These are phyloP conservation scores for Mycena leptocephala DNA, from an alignment of 768 basidiomycete species.

Conservation along the genomic window DNA sequence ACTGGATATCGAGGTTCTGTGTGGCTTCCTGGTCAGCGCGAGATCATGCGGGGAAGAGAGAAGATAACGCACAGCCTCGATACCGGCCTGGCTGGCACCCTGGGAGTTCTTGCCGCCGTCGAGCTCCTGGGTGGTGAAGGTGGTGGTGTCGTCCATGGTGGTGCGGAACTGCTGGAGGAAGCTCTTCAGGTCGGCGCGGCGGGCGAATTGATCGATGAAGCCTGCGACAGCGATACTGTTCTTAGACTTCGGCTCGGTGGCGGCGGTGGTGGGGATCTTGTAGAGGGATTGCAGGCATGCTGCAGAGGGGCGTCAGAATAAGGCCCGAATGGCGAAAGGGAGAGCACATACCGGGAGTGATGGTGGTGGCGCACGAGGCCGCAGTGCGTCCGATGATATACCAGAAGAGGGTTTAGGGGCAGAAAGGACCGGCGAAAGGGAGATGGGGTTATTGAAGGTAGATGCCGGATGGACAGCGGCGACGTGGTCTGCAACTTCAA, in stretches of 20 bases:
- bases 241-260: conserved; percentile 34
- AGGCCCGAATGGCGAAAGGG: not conserved
- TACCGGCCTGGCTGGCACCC: conserved; percentile 21
- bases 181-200: conserved; percentile 36
- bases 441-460: conserved; percentile 43
- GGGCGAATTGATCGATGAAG: conserved; percentile 43
- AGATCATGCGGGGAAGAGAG: no score
- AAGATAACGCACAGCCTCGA: conserved; percentile 28
- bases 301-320: not conserved
- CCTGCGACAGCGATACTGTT: conserved; percentile 33
- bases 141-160: conserved; percentile 36
- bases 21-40: no score
- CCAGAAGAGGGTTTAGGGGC: not conserved
- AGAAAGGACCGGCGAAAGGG: conserved; percentile 37
- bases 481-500: conserved; percentile 47
- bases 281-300: conserved; percentile 44
- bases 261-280: conserved; percentile 50
- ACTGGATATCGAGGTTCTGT: conserved; percentile 35
- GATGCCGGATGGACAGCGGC: conserved; percentile 54
- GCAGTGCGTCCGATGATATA: not conserved
- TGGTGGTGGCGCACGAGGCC: conserved; percentile 22
- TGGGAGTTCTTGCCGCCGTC: conserved; percentile 40
- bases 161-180: conserved; percentile 39
- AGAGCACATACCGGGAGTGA: conserved; percentile 27
- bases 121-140: conserved; percentile 33